These are phyloP conservation scores for Panicum virgatum DNA, from an alignment of 202 grass and related monocot species.

Conservation along the genomic window DNA sequence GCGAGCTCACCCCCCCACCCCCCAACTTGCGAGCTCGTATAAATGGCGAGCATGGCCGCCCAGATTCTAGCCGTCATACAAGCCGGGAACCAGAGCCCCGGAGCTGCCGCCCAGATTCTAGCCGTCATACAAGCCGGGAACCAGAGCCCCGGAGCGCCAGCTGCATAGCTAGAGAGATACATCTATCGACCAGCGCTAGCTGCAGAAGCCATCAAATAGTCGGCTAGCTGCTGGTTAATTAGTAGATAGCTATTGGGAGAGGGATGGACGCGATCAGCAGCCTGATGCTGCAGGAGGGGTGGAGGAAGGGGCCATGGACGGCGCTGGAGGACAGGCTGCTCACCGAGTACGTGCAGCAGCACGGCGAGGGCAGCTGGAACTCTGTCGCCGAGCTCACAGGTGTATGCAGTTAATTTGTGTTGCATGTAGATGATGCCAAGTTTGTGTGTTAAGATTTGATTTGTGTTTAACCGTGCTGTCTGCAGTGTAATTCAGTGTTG, in stretches of 20 bases:
- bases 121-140: no score
- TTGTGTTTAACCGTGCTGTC: neutral
- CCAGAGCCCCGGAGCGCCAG: neutral
- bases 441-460: neutral
- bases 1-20: neutral
- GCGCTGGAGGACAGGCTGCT: slow-evolving; percentile 71
- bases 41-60: slow-evolving; percentile 52
- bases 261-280: slow-evolving; percentile 52
- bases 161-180: neutral
- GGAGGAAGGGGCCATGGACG: slow-evolving; percentile 81
- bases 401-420: neutral
- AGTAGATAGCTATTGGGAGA: neutral
- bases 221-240: no score
- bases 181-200: neutral
- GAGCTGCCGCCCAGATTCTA: no score
- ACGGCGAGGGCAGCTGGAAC: slow-evolving; percentile 83
- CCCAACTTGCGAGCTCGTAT: slow-evolving; percentile 41
- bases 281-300: slow-evolving; percentile 54
- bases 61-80: slow-evolving; percentile 67
- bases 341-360: slow-evolving; percentile 64
- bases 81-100: slow-evolving; percentile 24
- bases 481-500: neutral
- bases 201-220: neutral
- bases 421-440: neutral
- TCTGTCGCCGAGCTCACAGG: slow-evolving; percentile 73